A percentile compares a stretch with the other conserved stretches of the same genome.
Evolutionary conservation across 257 asterid species (phyloP).

Genomic region (Forsythia suspensa): DNA sequence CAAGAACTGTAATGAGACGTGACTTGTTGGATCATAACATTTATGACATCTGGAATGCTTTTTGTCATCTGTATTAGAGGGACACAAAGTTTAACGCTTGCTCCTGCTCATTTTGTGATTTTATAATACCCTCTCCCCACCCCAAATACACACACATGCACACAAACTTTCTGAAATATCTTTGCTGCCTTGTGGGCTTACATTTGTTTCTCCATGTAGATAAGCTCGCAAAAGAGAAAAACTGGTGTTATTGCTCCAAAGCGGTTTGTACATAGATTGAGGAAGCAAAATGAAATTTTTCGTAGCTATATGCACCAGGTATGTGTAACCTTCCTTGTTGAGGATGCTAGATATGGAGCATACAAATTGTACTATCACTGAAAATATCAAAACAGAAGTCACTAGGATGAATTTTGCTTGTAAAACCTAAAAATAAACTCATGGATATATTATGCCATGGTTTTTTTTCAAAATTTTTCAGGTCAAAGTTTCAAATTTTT

Average conservation of each 20-base stretch:
- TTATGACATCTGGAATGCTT: background rate
- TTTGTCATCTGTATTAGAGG: background rate
- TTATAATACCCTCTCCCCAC: background rate
- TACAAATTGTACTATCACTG: background rate
- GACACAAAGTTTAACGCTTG: background rate
- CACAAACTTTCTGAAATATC: background rate
- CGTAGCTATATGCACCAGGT: conserved; percentile 99
- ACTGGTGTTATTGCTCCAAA: conserved; percentile 93
- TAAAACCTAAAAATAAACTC: background rate
- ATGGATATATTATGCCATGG: background rate
- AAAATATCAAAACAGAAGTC: background rate
- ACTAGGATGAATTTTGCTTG: background rate
- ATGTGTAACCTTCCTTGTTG: conserved; percentile 18
- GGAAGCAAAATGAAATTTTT: conserved; percentile 85
- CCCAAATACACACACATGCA: background rate
- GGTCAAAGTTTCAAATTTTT: too few relatives aligned
- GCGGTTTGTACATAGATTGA: conserved; percentile 89
- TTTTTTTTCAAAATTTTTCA: too few relatives aligned
- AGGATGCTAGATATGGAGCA: background rate
- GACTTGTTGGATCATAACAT: background rate
- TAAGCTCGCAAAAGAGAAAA: conserved; percentile 85
- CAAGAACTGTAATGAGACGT: background rate
- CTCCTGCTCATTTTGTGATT: background rate
- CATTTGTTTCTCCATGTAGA: conserved; percentile 43
- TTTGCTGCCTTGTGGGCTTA: background rate